These are phyloP conservation scores for Heliamphora ciliata DNA, from an alignment of 179 eudicot species.

Conservation along the genomic window DNA sequence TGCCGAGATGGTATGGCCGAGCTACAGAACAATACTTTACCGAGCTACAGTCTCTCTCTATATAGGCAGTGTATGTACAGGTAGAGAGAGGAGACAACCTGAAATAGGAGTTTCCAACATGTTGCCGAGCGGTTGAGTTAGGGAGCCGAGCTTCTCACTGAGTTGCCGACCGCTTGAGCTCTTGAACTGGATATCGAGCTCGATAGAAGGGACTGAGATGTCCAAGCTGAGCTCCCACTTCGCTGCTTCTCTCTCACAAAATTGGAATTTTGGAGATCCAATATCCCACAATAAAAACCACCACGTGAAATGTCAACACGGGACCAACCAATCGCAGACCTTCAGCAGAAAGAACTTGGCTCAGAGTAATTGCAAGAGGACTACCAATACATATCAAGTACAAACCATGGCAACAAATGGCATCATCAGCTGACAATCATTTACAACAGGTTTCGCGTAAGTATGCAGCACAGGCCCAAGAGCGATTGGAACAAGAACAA, in stretches of 20 bases:
- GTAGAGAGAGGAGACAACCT: no score
- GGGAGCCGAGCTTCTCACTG: no score
- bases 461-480: constrained; percentile 77
- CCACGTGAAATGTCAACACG: constrained; percentile 67
- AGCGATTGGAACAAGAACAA: constrained; percentile 75
- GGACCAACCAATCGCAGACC: constrained; percentile 76
- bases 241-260: not conserved
- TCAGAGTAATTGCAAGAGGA: constrained; percentile 83
- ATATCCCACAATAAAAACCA: constrained; percentile 69
- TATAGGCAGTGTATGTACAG: no score
- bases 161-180: no score
- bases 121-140: no score
- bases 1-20: no score
- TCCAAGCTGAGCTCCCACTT: no score
- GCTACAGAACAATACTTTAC: no score
- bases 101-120: no score
- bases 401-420: constrained; percentile 90
- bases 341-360: constrained; percentile 64
- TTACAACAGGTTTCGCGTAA: constrained; percentile 77
- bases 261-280: constrained; percentile 70
- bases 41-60: no score
- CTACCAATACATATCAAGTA: constrained; percentile 96
- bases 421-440: constrained; percentile 75
- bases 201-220: no score
- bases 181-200: no score